Evolutionary conservation across 495 filamentous ascomycete genomes (phyloP), one percentile per base, ranked within the genome.

Genomic region (Jackrogersella multiformis): DNA sequence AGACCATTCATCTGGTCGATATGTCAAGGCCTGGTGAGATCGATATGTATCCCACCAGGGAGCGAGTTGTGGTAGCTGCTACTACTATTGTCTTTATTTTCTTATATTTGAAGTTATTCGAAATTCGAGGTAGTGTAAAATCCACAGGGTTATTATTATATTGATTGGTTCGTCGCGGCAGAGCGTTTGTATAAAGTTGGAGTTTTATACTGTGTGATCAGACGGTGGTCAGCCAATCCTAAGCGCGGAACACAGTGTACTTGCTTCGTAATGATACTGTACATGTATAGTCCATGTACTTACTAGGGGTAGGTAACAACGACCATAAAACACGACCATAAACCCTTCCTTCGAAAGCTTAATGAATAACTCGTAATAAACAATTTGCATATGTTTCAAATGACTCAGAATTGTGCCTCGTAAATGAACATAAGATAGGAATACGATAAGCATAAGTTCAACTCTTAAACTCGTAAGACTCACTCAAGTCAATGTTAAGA

Each of bases 1-100:
- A 65, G 36, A 34, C 73, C 59, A 32, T 65, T 69, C 73, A 75
- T 75, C 58, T 69, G 59, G 65, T 65, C 38, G 20, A 15, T 5
- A 32, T 46, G 4, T n/a, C 10, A 58, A 23, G 3, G 15, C 4
- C 18, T 21, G n/a, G 13, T 26, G 6, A 42, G 7, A 38, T 38
- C 2, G 21, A 38, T 42, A 57, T 57, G 13, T 39, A 26, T n/a
- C 10, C 10, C 10, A n/a, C n/a, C n/a, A n/a, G n/a, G n/a, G n/a
- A n/a, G n/a, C 21, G n/a, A 28, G n/a, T 32, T 32, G 45, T 49
- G n/a, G 7, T 30, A n/a, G n/a, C n/a, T n/a, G n/a, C n/a, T n/a
- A n/a, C n/a, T n/a, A n/a, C n/a, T 28, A 4, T 12, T 49, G 26
- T 49, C 15, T 32, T 9, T 5, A 1, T 15, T 49, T 49, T 32